Conservation (phyloP, 768 basidiomycete genomes). For the Suillus americanus region DNA sequence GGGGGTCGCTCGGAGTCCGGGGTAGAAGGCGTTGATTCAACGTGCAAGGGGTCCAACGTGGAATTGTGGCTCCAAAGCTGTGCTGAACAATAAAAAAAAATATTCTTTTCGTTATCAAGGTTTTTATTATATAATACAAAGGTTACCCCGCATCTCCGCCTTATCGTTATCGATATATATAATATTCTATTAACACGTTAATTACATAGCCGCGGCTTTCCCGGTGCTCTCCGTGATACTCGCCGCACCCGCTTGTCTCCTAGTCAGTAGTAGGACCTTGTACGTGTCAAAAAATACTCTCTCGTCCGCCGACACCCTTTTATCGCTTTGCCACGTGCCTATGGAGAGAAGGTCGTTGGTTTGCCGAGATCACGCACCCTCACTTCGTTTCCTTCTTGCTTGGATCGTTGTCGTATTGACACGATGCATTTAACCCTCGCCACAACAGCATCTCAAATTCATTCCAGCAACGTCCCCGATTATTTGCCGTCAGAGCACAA, state of each 20-base stretch:
- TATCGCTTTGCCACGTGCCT: not conserved
- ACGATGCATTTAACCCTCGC: too few relatives aligned
- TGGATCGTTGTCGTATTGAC: not conserved
- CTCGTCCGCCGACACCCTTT: not conserved
- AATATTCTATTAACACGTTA: too few relatives aligned
- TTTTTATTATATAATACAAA: not conserved
- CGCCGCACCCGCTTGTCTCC: too few relatives aligned
- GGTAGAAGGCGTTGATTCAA: not conserved
- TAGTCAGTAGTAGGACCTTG: too few relatives aligned
- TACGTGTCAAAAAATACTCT: too few relatives aligned
- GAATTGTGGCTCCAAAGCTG: too few relatives aligned
- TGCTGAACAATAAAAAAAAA: not conserved
- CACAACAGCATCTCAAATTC: not conserved
- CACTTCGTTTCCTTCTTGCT: not conserved
- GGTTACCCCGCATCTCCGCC: too few relatives aligned
- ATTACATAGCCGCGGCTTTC: too few relatives aligned
- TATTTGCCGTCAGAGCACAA: not conserved
- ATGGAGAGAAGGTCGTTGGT: not conserved
- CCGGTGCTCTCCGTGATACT: too few relatives aligned
- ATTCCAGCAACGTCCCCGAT: not conserved
- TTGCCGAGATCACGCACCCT: not conserved
- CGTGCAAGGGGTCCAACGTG: conserved; percentile 1
- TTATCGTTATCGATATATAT: not conserved
- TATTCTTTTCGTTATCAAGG: too few relatives aligned
- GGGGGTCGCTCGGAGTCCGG: conserved; percentile 2